Evolutionary conservation across 768 basidiomycete species (phyloP), one percentile per base, ranked within the genome.

Genomic region (Termitomyces bulborhizus): DNA sequence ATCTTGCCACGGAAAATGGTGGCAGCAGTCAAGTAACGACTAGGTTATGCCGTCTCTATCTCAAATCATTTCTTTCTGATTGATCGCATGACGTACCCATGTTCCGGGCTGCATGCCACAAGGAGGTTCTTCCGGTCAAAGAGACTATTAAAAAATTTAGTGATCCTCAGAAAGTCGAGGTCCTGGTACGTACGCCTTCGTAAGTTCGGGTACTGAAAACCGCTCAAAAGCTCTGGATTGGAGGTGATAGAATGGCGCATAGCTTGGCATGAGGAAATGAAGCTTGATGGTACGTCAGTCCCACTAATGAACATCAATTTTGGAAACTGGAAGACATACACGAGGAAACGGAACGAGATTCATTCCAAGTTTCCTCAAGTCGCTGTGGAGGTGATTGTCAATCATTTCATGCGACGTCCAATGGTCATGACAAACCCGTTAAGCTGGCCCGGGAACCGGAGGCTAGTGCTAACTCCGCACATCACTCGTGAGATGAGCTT

Each of bases 281-380:
- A 98, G 81, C 86, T 96, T 64, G 13, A 21, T 12, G 37, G 13
- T 4, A 15, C 7, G 46, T 57, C 37, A 31, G 46, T 21, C 36
- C 15, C 29, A 18, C 52, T n/a, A 31, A 40, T 40, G 8, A 41
- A 43, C 36, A 49, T 18, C 32, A 27, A 34, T 21, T 13, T 13
- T 6, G 12, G 34, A 34, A 34, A 34, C 9, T 16, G 65, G 48
- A 27, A 37, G 53, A 57, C 61, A 34, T 69, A 89, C 88, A 57
- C 94, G 93, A 61, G 96, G 96, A 81, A 98, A 99, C 0, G 96
- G 96, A 58, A 98, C 78, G 51, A 98, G 80, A 71, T 98, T 98
- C 82, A 96, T 86, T 46, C 83, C 90, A 44, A 98, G 81, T 68
- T 95, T 95, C 53, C 93, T 83, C 36, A 95, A 74, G 65, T 95